Percentiles rank a stretch among this genome's conserved stretches.
phyloP scores from a whole-genome alignment of 2,329 filamentous ascomycete species.

The Apiospora sp. region DNA sequence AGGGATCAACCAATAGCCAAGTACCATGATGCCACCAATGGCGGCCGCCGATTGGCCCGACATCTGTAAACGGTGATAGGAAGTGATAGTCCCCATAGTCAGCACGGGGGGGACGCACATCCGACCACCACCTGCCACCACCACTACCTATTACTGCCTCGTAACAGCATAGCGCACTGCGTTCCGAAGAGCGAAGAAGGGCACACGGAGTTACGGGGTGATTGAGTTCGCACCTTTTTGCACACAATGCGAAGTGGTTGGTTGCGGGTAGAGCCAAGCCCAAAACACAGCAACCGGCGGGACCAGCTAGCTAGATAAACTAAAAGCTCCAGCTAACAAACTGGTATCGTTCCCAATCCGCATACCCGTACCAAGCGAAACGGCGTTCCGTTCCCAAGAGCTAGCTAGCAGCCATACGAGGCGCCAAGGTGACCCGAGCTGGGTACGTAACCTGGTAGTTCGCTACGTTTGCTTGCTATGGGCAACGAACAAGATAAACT shows the following conservation, averaged over 20 bases:
- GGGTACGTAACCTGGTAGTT: neutral
- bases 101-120: neutral
- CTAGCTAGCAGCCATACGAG: neutral
- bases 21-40: neutral
- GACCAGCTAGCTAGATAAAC: too few relatives aligned
- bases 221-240: neutral
- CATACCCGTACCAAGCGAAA: conserved; percentile 17
- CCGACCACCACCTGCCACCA: neutral
- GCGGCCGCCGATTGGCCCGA: neutral
- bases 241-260: neutral
- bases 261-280: neutral
- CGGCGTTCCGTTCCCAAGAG: neutral
- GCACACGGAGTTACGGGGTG: neutral
- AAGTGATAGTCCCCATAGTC: neutral
- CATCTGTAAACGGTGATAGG: neutral
- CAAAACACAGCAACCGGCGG: neutral
- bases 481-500: neutral
- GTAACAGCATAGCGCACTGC: neutral
- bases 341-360: neutral
- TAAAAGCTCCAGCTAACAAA: neutral
- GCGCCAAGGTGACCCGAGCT: neutral
- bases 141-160: neutral
- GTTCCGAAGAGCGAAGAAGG: neutral
- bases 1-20: neutral
- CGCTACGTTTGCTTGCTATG: conserved; percentile 3